Evolutionary conservation across 2,329 filamentous ascomycete genomes (phyloP), one percentile per base, ranked within the genome.

Genomic region (Ilyonectria sp.): DNA sequence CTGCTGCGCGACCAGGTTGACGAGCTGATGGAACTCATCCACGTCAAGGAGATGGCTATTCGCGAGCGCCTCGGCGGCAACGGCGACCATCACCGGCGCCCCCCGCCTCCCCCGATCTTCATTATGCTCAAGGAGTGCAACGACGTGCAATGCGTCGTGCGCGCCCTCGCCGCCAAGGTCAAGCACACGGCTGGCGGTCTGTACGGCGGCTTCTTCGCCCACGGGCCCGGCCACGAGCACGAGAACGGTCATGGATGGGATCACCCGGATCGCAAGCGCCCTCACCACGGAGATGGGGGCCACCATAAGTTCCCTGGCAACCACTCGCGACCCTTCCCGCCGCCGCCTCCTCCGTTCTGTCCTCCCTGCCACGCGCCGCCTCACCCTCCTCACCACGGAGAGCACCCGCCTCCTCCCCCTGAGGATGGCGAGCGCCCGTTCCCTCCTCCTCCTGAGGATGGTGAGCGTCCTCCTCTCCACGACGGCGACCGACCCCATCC

Each of bases 21-120:
- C 33, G 80, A 83, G 58, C 78, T 87, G 46, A 77, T 83, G 69
- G 76, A 80, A 56, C 77, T 82, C 15, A 84, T 87, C 68, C 74
- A 74, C 46, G 74, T 80, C 63, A 85, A 85, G 71, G 82, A 86
- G 71, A 75, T 76, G 5, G 78, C 80, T 60, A 77, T 85, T 58
- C 74, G 78, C 37, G 75, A 82, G 21, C 75, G 78, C 2, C 79
- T 82, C 62, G 77, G 80, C 60, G 65, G 67, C 47, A 60, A 60
- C 33, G 46, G 57, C 13, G 47, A 47, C 31, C 37, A 43, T 26
- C 60, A 60, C 17, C 60, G 52, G 17, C 71, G 70, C n/a, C 69
- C 52, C 7, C 66, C 72, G 1, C 65, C 69, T 31, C 72, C 63
- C n/a, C 74, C 75, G 64, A 76, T 60, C 57, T 50, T 69, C 60